A percentile compares a stretch with the other conserved stretches of the same genome.
Conservation (phyloP, 169 alveolate genomes). For the Theileria parva region DNA sequence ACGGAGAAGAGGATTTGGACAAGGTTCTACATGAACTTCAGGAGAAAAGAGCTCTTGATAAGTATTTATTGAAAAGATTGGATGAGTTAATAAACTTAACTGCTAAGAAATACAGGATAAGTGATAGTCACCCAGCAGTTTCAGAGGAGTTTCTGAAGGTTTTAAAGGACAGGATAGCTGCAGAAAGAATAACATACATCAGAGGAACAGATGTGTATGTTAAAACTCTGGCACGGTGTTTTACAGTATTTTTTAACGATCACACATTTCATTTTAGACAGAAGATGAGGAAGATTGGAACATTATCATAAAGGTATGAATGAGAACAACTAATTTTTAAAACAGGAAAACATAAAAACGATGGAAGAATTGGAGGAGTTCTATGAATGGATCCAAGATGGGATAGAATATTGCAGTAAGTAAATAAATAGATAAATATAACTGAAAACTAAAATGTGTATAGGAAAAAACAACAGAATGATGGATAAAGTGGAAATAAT, state of each 20-base stretch:
- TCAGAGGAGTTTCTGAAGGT: constrained; percentile 53
- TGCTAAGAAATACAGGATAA: constrained; percentile 46
- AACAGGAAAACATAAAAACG: constrained; percentile 25
- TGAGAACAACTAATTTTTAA: constrained; percentile 9
- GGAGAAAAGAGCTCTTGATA: constrained; percentile 46
- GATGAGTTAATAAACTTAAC: constrained; percentile 59
- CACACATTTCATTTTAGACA: constrained; percentile 7
- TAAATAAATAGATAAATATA: constrained; percentile 9
- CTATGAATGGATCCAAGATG: constrained; percentile 58
- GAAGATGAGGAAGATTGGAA: constrained; percentile 14
- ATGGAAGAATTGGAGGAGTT: constrained; percentile 65
- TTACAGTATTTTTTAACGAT: constrained; percentile 20
- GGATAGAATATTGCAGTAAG: constrained; percentile 59
- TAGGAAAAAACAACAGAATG: constrained; percentile 28
- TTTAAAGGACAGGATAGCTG: constrained; percentile 62
- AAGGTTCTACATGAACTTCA: constrained; percentile 56
- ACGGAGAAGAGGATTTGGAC: constrained; percentile 40
- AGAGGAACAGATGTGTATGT: constrained; percentile 64
- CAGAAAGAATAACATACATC: constrained; percentile 38
- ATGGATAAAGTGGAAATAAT: constrained; percentile 42
- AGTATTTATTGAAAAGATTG: constrained; percentile 48
- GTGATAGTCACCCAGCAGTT: constrained; percentile 61
- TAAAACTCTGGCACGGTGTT: constrained; percentile 59
- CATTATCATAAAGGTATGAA: constrained; percentile 11
- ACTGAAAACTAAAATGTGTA: neutral